Base-by-base conservation (phyloP, 2,329 filamentous ascomycete genomes). In the Herpotrichia juniperi region DNA sequence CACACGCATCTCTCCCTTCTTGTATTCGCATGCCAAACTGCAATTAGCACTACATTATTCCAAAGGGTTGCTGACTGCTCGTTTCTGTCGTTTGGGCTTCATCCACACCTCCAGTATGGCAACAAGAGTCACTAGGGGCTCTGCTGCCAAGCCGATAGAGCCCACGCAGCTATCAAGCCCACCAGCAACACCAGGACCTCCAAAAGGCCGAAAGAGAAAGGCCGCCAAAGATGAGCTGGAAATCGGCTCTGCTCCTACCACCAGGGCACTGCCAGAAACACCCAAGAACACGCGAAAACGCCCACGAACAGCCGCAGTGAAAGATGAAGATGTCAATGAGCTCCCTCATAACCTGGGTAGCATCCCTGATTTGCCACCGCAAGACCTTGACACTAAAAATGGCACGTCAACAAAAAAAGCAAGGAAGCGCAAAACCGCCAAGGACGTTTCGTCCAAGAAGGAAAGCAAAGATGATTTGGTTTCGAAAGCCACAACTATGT, bases 291-390 rank as follows among this genome's bases (percentile, higher is more conserved):
- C 57, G 21, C 69, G 69, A 12, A 80, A 79, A 56, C 71, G 77
- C 17, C 57, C 64, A 2, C 69, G 72, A 49, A 68, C 66, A 47
- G 45, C 64, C 25, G 52, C 67, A n/a, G 73, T 72, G 35, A 68
- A 72, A 42, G 71, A 75, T 47, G 66, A 72, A 56, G 71, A 77
- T 22, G 54, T 73, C 48, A 74, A 83, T 52, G 78, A 83, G 43
- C 69, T 85, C 31, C 83, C 83, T 14, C 83, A 86, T 66, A 84
- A 83, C 43, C 69, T 86, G n/a, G 82, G 81, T 10, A 54, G 56
- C 19, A 59, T 65, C 5, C 58, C 61, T 24, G 50, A 63, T 19
- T 35, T 62, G 1, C n/a, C 10, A 1, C 32, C 42, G n/a, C 32
- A 17, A 1, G 40, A 46, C 11, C 10, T 45, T 0, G 56, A 64